phyloP scores from a whole-genome alignment of 164 flowering plant species.

The Magnolia kwangsiensis region DNA sequence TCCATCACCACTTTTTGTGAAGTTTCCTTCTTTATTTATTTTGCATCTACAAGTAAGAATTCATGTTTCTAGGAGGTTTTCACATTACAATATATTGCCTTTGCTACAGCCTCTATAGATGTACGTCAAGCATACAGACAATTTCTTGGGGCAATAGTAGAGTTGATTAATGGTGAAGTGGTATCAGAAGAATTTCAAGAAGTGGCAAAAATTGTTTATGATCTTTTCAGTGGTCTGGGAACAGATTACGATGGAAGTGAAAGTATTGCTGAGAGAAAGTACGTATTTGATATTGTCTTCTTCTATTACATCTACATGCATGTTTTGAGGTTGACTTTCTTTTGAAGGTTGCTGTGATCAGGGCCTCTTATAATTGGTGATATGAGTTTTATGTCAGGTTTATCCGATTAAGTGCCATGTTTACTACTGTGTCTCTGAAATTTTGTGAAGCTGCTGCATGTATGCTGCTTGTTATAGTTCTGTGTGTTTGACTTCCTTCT shows the following conservation, averaged over 20 bases:
- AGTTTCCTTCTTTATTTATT: background rate
- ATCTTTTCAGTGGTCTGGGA: constrained; percentile 34
- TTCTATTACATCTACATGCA: background rate
- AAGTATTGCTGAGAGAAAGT: constrained; percentile 51
- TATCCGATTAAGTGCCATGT: background rate
- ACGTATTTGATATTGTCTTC: constrained; percentile 17
- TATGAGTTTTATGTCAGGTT: background rate
- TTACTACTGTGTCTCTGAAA: background rate
- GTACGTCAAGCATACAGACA: constrained; percentile 74
- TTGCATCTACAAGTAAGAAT: background rate
- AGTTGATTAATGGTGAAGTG: constrained; percentile 69
- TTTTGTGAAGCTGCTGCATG: background rate
- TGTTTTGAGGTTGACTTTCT: background rate
- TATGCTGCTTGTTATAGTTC: background rate
- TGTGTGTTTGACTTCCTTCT: background rate
- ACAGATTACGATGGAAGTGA: constrained; percentile 29
- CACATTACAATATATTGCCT: background rate
- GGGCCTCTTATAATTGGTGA: background rate
- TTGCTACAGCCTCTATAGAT: constrained; percentile 59
- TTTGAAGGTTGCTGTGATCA: background rate
- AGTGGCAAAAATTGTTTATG: constrained; percentile 57
- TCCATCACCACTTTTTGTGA: background rate
- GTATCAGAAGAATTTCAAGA: constrained; percentile 70
- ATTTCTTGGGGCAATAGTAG: constrained; percentile 69
- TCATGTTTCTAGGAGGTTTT: background rate